These are phyloP conservation scores for Lachnellula suecica DNA, from an alignment of 2,329 filamentous ascomycete species.

Conservation along the genomic window DNA sequence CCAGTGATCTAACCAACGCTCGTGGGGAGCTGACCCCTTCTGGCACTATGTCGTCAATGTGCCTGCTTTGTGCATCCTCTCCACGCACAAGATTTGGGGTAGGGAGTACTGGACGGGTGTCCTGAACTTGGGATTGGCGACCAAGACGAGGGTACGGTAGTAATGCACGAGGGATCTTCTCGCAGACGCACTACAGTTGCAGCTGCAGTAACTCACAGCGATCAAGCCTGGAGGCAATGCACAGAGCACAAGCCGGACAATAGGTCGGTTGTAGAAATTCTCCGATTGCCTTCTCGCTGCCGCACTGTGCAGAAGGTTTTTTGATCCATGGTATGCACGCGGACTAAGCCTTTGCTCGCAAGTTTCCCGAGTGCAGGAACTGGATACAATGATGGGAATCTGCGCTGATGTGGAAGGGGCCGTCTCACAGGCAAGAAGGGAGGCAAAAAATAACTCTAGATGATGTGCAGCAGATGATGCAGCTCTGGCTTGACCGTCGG, in stretches of 20 bases:
- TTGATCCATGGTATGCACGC: slow-evolving; percentile 17
- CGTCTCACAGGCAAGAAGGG: background rate
- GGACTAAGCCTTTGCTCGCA: slow-evolving; percentile 23
- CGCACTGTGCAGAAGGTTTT: slow-evolving; percentile 17
- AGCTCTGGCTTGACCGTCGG: slow-evolving; percentile 13
- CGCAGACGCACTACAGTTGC: slow-evolving; percentile 7
- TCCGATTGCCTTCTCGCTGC: slow-evolving; percentile 27
- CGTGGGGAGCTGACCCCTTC: background rate
- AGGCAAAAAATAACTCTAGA: slow-evolving; percentile 3
- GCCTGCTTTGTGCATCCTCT: background rate
- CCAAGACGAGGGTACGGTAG: background rate
- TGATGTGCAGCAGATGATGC: slow-evolving; percentile 19
- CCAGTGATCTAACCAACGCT: slow-evolving; percentile 1
- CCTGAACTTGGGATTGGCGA: background rate
- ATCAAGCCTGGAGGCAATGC: slow-evolving; percentile 26
- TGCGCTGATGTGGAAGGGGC: too few species aligned
- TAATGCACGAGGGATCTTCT: background rate
- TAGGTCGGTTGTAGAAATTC: slow-evolving; percentile 23
- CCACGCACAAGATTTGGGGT: background rate
- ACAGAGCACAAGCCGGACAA: slow-evolving; percentile 25
- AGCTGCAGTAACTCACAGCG: slow-evolving; percentile 13
- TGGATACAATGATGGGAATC: background rate
- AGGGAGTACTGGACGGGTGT: background rate
- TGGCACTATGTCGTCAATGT: background rate
- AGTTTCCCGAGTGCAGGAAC: slow-evolving; percentile 26